Conservation (phyloP, 1,284 basidiomycete species). For the Cutaneotrichosporon curvatum region DNA sequence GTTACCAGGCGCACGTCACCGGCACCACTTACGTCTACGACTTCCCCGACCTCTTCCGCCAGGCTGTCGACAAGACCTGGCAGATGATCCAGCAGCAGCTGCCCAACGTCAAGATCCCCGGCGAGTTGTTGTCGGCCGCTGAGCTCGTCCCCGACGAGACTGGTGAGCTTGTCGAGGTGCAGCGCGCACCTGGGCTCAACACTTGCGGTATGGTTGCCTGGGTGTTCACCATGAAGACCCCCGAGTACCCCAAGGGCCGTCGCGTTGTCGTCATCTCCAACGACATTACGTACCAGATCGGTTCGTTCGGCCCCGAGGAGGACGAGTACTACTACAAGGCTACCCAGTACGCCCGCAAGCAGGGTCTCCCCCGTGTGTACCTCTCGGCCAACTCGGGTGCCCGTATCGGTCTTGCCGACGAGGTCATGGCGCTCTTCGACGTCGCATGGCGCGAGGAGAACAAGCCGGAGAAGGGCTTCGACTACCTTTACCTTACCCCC, state of each 20-base stretch:
- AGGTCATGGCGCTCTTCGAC: constrained; percentile 80
- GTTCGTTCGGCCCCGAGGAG: constrained; percentile 92
- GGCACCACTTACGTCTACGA: constrained; percentile 99
- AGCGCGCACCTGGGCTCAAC: constrained; percentile 87
- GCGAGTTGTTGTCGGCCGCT: constrained; percentile 69
- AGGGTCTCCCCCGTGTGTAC: constrained; percentile 88
- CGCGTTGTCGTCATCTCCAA: constrained; percentile 87
- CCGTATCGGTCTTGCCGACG: constrained; percentile 91
- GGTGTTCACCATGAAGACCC: constrained; percentile 88
- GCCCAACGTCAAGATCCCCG: constrained; percentile 64
- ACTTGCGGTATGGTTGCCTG: constrained; percentile 97
- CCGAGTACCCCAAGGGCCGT: constrained; percentile 87
- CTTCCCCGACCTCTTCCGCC: constrained; percentile 97
- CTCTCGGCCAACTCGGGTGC: constrained; percentile 98
- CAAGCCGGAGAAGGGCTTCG: constrained; percentile 88
- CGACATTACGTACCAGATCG: constrained; percentile 98
- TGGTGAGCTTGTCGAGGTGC: constrained; percentile 80
- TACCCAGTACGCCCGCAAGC: constrained; percentile 82
- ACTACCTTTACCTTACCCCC: constrained; percentile 89
- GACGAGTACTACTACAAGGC: constrained; percentile 96
- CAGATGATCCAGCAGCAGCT: constrained; percentile 60
- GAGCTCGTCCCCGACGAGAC: constrained; percentile 94
- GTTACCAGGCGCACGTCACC: constrained; percentile 97
- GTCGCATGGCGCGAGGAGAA: constrained; percentile 79
- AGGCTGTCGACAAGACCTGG: constrained; percentile 93